Evolutionary conservation across 129 eudicot genomes (phyloP).

Genomic region (Calendula officinalis): DNA sequence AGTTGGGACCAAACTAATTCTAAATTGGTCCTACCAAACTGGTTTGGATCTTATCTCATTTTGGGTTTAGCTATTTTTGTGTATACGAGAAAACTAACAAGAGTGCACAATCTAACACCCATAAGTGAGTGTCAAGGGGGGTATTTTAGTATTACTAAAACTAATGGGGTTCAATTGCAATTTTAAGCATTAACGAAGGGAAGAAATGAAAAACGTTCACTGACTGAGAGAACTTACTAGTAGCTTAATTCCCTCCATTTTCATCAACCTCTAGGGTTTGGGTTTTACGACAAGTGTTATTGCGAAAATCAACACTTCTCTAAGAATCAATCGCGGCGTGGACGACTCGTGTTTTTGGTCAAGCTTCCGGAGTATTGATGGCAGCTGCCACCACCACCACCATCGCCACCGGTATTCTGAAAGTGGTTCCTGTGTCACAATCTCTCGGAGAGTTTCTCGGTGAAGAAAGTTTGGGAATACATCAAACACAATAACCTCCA

Average conservation of each 20-base stretch:
- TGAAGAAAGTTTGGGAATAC: conserved; percentile 64
- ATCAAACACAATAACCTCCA: conserved; percentile 56
- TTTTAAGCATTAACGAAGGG: neutral
- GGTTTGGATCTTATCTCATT: too few species aligned
- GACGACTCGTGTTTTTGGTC: conserved; percentile 34
- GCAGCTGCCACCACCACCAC: conserved; percentile 32
- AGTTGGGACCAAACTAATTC: too few species aligned
- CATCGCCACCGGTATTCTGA: conserved; percentile 39
- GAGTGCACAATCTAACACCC: too few species aligned
- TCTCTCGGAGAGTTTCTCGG: conserved; percentile 53
- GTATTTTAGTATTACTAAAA: neutral
- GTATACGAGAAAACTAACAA: too few species aligned
- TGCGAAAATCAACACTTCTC: conserved; percentile 2
- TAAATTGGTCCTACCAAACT: too few species aligned
- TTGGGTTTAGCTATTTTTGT: too few species aligned
- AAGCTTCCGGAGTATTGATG: conserved; percentile 38
- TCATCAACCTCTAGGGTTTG: conserved; percentile 33
- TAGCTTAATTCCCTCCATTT: conserved; percentile 34
- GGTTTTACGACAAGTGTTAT: conserved; percentile 6
- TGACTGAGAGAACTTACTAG: neutral
- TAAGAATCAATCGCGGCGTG: conserved; percentile 22
- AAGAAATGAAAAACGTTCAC: neutral
- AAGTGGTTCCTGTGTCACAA: conserved; percentile 46
- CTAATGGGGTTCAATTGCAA: neutral
- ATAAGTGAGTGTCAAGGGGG: neutral